Conservation (phyloP, 2,329 filamentous ascomycete genomes). For the Lachnellula arida region DNA sequence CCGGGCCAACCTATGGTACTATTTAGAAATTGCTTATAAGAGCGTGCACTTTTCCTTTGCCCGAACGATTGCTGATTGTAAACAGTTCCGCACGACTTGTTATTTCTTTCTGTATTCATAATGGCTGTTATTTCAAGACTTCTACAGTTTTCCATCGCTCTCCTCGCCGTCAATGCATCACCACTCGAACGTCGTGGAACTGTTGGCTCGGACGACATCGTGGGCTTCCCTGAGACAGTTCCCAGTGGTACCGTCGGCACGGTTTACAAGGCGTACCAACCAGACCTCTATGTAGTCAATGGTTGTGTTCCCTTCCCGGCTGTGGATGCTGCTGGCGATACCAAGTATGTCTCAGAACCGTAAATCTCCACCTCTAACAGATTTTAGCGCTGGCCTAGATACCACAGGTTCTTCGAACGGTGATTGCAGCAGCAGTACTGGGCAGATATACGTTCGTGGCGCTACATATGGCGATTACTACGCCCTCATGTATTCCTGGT, state of each 20-base stretch:
- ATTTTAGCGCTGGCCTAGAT: slow-evolving; percentile 22
- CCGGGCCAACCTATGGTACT: neutral
- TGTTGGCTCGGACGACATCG: slow-evolving; percentile 43
- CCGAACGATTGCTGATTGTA: no score
- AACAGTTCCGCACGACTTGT: neutral
- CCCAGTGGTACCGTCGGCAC: slow-evolving; percentile 42
- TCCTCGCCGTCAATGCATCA: slow-evolving; percentile 4
- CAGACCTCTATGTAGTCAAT: slow-evolving; percentile 48
- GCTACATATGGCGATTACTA: slow-evolving; percentile 38
- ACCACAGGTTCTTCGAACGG: slow-evolving; percentile 36
- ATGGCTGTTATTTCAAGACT: slow-evolving; percentile 19
- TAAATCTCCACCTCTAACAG: neutral
- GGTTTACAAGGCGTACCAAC: slow-evolving; percentile 52
- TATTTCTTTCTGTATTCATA: neutral
- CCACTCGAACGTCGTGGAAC: slow-evolving; percentile 36
- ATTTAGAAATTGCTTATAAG: neutral
- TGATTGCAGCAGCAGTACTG: slow-evolving; percentile 40
- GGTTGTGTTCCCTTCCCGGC: slow-evolving; percentile 61
- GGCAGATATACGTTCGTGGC: slow-evolving; percentile 47
- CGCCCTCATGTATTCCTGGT: slow-evolving; percentile 50
- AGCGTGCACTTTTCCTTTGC: neutral
- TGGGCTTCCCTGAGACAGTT: slow-evolving; percentile 50
- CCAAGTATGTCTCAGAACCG: slow-evolving; percentile 39
- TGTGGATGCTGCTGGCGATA: slow-evolving; percentile 53
- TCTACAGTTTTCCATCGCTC: slow-evolving; percentile 15